These are phyloP conservation scores for Phialophora tarda DNA, from an alignment of 2,329 filamentous ascomycete genomes.

Conservation along the genomic window DNA sequence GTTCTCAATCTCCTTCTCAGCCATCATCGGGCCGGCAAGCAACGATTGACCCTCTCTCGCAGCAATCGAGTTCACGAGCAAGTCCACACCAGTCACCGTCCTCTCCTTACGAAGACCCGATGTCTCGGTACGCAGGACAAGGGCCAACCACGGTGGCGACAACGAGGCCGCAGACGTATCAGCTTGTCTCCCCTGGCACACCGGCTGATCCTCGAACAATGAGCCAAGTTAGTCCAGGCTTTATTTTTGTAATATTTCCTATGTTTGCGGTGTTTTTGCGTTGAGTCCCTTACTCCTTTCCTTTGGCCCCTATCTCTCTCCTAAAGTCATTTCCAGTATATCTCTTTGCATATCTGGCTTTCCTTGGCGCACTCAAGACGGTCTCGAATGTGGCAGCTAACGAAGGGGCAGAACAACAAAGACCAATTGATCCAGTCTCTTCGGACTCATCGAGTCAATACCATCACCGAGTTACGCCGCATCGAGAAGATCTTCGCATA, in stretches of 20 bases:
- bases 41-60: neutral
- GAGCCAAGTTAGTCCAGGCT: conserved; percentile 41
- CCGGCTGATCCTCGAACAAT: conserved; percentile 38
- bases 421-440: conserved; percentile 67
- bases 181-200: conserved; percentile 39
- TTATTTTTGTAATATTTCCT: conserved; percentile 42
- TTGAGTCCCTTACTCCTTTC: conserved; percentile 25
- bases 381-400: conserved; percentile 12
- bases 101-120: conserved; percentile 18
- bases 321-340: conserved; percentile 18
- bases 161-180: conserved; percentile 33
- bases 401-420: conserved; percentile 50
- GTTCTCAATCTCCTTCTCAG: conserved; percentile 20
- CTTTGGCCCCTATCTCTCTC: conserved; percentile 24
- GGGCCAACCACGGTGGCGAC: conserved; percentile 24
- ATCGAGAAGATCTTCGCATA: conserved; percentile 70
- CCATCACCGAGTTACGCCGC: conserved; percentile 72
- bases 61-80: conserved; percentile 19
- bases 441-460: conserved; percentile 72
- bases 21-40: conserved; percentile 7
- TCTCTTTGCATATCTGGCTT: conserved; percentile 20
- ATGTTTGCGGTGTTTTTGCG: conserved; percentile 29
- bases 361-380: conserved; percentile 27
- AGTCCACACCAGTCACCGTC: conserved; percentile 12
- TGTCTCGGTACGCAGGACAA: conserved; percentile 27